Conservation (phyloP, 768 basidiomycete species). For the Hydnomerulius pinastri region DNA sequence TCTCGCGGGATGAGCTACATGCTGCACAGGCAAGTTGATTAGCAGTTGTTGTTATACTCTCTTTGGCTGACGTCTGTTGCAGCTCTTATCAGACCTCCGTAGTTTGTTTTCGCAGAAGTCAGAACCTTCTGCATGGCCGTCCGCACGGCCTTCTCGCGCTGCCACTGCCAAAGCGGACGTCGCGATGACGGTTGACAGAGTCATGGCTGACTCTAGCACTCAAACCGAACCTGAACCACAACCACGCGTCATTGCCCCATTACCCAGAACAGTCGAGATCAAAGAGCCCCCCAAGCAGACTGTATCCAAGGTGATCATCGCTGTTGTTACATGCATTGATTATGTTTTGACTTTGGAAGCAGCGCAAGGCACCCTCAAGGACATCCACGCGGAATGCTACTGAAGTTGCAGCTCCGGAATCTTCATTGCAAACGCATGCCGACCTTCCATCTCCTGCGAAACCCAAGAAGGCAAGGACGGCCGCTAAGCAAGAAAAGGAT, state of each 20-base stretch:
- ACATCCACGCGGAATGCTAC: conserved; percentile 14
- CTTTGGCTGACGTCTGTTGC: conserved; percentile 11
- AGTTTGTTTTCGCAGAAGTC: conserved; percentile 17
- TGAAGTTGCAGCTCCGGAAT: conserved; percentile 15
- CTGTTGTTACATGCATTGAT: neutral
- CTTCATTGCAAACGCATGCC: conserved; percentile 13
- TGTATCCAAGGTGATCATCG: conserved; percentile 21
- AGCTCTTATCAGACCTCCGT: conserved; percentile 45
- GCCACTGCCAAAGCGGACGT: neutral
- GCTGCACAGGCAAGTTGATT: conserved; percentile 55
- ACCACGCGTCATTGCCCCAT: conserved; percentile 2
- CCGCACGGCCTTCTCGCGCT: neutral
- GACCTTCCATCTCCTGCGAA: conserved; percentile 27
- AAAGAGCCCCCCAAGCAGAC: conserved; percentile 22
- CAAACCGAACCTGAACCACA: conserved; percentile 30
- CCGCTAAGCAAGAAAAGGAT: conserved; percentile 29
- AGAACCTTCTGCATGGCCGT: conserved; percentile 1
- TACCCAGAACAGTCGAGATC: conserved; percentile 15
- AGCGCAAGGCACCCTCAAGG: conserved; percentile 33
- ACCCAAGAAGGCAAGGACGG: conserved; percentile 31
- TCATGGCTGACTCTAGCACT: conserved; percentile 23
- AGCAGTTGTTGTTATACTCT: conserved; percentile 3
- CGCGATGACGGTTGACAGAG: conserved; percentile 10
- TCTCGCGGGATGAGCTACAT: conserved; percentile 51
- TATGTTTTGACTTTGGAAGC: conserved; percentile 8